phyloP scores from a whole-genome alignment of 1,284 basidiomycete species.

The Cryptococcus hybrid region DNA sequence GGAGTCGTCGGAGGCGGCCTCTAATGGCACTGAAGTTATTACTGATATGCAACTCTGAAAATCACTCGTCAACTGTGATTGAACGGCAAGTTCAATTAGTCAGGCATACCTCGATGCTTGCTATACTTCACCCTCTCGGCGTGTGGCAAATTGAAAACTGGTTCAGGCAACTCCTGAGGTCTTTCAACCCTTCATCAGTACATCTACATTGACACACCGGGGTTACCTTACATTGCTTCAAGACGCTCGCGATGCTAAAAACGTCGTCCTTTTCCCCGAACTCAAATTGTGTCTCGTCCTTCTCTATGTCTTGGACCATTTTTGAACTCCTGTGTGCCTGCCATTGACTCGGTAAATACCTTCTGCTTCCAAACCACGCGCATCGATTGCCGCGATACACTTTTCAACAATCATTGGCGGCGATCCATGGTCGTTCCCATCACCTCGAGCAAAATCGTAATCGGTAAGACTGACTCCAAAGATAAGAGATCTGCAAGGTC shows the following conservation, averaged over 20 bases:
- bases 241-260: conserved; percentile 80
- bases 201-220: background rate
- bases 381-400: conserved; percentile 81
- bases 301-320: conserved; percentile 85
- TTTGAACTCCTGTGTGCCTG: conserved; percentile 80
- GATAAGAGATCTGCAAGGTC: conserved; percentile 74
- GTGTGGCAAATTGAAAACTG: conserved; percentile 81
- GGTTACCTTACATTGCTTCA: conserved; percentile 64
- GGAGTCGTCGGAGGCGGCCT: conserved; percentile 77
- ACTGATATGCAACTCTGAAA: conserved; percentile 63
- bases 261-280: conserved; percentile 81
- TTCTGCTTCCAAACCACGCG: conserved; percentile 70
- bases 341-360: conserved; percentile 65
- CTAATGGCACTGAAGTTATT: conserved; percentile 72
- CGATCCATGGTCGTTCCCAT: conserved; percentile 59
- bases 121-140: conserved; percentile 82
- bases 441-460: conserved; percentile 79
- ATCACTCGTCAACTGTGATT: conserved; percentile 9
- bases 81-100: background rate
- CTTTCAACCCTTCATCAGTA: conserved; percentile 40
- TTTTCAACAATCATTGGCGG: conserved; percentile 81
- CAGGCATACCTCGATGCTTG: conserved; percentile 63
- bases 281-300: conserved; percentile 78
- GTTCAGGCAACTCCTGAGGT: conserved; percentile 87
- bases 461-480: conserved; percentile 91